These are phyloP conservation scores for Trametes coccinea DNA, from an alignment of 768 basidiomycete genomes.

Conservation along the genomic window DNA sequence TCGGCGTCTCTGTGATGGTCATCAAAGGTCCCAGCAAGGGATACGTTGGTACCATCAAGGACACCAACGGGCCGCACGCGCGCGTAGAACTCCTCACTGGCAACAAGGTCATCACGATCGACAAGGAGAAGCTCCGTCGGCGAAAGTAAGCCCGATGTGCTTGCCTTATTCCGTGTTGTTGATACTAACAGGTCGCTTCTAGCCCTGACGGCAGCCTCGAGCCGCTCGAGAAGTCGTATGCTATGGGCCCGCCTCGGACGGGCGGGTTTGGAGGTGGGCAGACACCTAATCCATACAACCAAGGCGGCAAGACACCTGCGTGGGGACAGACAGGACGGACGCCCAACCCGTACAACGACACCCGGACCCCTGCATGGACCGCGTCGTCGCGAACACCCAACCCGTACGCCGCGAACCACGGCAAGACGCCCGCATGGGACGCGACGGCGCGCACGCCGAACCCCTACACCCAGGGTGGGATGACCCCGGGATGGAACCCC, in stretches of 20 bases:
- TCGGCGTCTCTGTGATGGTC: conserved; percentile 77
- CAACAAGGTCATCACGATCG: conserved; percentile 87
- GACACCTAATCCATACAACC: conserved; percentile 71
- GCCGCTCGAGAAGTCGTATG: conserved; percentile 43
- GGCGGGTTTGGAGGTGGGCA: conserved; percentile 35
- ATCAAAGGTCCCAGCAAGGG: conserved; percentile 90
- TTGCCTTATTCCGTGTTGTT: too few species aligned
- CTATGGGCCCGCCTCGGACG: conserved; percentile 39
- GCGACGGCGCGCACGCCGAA: conserved; percentile 55
- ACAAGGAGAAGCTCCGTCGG: conserved; percentile 74
- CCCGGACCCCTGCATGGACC: conserved; percentile 54
- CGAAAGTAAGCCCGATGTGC: conserved; percentile 56
- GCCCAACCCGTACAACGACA: conserved; percentile 62
- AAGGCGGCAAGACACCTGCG: conserved; percentile 38
- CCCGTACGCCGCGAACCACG: conserved; percentile 42
- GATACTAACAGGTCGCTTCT: not conserved
- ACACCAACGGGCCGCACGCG: conserved; percentile 83
- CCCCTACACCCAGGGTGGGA: conserved; percentile 45
- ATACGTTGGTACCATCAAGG: conserved; percentile 89
- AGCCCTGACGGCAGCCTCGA: conserved; percentile 46
- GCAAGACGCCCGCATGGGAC: conserved; percentile 56
- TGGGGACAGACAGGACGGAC: conserved; percentile 61
- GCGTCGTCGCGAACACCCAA: conserved; percentile 55
- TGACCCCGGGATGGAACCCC: conserved; percentile 52
- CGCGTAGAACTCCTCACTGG: conserved; percentile 90